phyloP scores from a whole-genome alignment of 208 protist genomes.

The Leishmania lainsoni region DNA sequence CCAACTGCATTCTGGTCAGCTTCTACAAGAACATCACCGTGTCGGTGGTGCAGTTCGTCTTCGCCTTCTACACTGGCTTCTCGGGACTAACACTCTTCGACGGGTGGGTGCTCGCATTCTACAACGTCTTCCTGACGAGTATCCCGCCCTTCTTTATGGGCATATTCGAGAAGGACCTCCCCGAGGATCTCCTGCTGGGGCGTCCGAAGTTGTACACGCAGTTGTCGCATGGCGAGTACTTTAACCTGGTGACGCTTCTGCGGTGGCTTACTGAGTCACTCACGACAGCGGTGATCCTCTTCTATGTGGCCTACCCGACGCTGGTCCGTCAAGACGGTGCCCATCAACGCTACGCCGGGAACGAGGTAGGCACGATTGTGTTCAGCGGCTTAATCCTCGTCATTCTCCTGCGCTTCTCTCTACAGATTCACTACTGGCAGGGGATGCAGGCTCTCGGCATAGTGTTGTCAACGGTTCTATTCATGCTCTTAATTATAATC shows the following conservation, averaged over 20 bases:
- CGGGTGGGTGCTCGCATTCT: slow-evolving; percentile 89
- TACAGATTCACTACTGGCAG: slow-evolving; percentile 82
- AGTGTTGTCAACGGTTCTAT: slow-evolving; percentile 49
- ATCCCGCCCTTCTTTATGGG: slow-evolving; percentile 90
- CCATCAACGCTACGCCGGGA: slow-evolving; percentile 48
- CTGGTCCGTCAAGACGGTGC: slow-evolving; percentile 29
- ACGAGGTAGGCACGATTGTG: slow-evolving; percentile 59
- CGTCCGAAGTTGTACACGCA: slow-evolving; percentile 77
- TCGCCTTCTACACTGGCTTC: slow-evolving; percentile 87
- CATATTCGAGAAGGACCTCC: slow-evolving; percentile 93
- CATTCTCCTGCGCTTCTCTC: slow-evolving; percentile 62
- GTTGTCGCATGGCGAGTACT: slow-evolving; percentile 77
- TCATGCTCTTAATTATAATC: slow-evolving; percentile 51
- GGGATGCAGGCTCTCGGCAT: slow-evolving; percentile 69
- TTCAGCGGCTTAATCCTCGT: slow-evolving; percentile 76
- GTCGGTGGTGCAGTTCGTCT: slow-evolving; percentile 90
- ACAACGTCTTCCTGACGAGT: slow-evolving; percentile 89
- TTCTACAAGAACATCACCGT: slow-evolving; percentile 98
- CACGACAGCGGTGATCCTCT: slow-evolving; percentile 65
- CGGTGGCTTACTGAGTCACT: slow-evolving; percentile 72
- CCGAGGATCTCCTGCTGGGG: slow-evolving; percentile 61
- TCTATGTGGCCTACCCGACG: slow-evolving; percentile 64
- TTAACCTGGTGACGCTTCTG: slow-evolving; percentile 47
- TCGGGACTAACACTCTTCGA: slow-evolving; percentile 91
- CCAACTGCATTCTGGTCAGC: slow-evolving; percentile 93